Evolutionary conservation across 495 filamentous ascomycete genomes (phyloP).

Genomic region (Aspergillus conjunctus): DNA sequence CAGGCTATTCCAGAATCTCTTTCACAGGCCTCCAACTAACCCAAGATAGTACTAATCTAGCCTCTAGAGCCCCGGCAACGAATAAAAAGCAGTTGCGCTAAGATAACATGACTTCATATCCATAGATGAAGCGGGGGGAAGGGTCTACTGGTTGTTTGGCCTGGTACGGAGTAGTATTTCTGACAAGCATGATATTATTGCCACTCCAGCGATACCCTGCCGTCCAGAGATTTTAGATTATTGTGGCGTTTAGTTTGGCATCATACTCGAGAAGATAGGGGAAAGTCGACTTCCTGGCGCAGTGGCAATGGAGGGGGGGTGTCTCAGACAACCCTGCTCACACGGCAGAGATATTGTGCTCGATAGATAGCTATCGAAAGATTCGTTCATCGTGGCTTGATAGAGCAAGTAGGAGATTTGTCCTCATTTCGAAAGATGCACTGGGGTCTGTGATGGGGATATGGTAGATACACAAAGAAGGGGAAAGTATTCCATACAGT

Average conservation of each 20-base stretch:
- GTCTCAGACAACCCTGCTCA: neutral
- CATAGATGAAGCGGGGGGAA: neutral
- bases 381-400: too few relatives aligned
- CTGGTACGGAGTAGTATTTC: neutral
- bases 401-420: too few relatives aligned
- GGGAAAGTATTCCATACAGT: neutral
- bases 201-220: neutral
- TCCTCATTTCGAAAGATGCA: too few relatives aligned
- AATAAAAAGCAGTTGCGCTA: too few relatives aligned
- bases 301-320: neutral
- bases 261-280: neutral
- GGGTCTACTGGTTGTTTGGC: neutral
- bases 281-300: neutral
- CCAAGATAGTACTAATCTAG: slow-evolving; percentile 6
- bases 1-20: neutral
- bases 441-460: too few relatives aligned
- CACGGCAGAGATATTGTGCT: neutral
- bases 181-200: too few relatives aligned
- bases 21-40: neutral
- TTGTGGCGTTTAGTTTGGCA: neutral
- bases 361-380: too few relatives aligned
- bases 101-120: too few relatives aligned
- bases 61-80: neutral
- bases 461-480: too few relatives aligned
- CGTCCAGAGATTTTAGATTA: neutral